A percentile compares a stretch with the other conserved stretches of the same genome.
These are phyloP conservation scores for Nannochloris sp. DNA, from an alignment of 139 green algal genomes.

Conservation along the genomic window DNA sequence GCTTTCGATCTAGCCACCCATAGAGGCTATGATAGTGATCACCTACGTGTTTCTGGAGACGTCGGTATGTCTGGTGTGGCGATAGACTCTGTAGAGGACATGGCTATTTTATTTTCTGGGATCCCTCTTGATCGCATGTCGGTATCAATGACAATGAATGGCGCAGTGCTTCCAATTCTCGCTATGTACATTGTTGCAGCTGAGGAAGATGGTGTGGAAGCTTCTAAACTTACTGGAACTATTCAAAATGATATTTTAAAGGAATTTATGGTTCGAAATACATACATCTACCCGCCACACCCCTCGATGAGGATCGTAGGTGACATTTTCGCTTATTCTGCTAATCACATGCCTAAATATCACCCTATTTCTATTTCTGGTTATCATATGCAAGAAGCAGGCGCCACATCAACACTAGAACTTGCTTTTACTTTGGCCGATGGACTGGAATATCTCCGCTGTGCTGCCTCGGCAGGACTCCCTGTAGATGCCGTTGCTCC, in stretches of 20 bases:
- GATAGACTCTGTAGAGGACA: constrained; percentile 63
- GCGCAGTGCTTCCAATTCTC: constrained; percentile 58
- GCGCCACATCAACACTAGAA: constrained; percentile 41
- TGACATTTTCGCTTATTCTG: constrained; percentile 62
- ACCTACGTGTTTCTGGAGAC: constrained; percentile 56
- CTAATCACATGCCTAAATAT: constrained; percentile 51
- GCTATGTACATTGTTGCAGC: constrained; percentile 57
- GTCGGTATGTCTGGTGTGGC: constrained; percentile 72
- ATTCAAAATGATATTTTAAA: constrained; percentile 80
- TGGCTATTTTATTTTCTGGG: constrained; percentile 62
- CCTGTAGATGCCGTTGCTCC: constrained; percentile 41
- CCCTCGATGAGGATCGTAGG: constrained; percentile 59
- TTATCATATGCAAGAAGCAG: constrained; percentile 58
- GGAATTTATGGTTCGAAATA: constrained; percentile 80
- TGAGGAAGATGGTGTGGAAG: constrained; percentile 46
- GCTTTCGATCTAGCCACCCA: constrained; percentile 70
- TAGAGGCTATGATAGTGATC: constrained; percentile 62
- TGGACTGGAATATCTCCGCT: constrained; percentile 61
- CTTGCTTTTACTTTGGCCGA: constrained; percentile 63
- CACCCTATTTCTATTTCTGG: constrained; percentile 56
- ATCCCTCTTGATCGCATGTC: constrained; percentile 62
- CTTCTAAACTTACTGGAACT: constrained; percentile 40
- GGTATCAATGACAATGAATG: constrained; percentile 74
- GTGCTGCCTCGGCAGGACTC: constrained; percentile 38
- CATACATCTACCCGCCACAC: constrained; percentile 64